These are phyloP conservation scores for Porphyrellus cyaneotinctus DNA, from an alignment of 768 basidiomycete genomes.

Conservation along the genomic window DNA sequence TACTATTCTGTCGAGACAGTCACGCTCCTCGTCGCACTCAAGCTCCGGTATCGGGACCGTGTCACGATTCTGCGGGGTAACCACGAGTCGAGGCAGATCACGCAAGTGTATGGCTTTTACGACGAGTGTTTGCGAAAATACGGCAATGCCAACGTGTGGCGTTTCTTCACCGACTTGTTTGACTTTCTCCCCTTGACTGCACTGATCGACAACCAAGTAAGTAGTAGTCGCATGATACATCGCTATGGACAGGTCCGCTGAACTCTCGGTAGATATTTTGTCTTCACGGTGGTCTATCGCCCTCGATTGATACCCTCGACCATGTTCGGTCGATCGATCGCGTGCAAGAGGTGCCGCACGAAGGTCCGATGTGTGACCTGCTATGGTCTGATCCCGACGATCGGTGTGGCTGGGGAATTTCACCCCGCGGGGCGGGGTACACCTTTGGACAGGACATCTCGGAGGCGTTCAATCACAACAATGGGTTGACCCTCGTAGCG, in stretches of 20 bases:
- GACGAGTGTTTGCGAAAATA: constrained; percentile 99
- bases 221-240: constrained; percentile 33
- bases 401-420: constrained; percentile 99
- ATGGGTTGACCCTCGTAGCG: constrained; percentile 92
- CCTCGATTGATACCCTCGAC: constrained; percentile 99
- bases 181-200: constrained; percentile 97
- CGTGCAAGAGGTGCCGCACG: constrained; percentile 98
- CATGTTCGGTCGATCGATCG: constrained; percentile 98
- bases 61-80: constrained; percentile 98
- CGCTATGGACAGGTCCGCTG: constrained; percentile 1
- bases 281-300: constrained; percentile 94
- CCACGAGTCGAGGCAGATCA: constrained; percentile 99
- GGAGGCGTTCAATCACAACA: constrained; percentile 99
- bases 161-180: constrained; percentile 97
- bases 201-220: constrained; percentile 96
- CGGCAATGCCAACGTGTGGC: constrained; percentile 99
- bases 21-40: constrained; percentile 93
- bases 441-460: constrained; percentile 99
- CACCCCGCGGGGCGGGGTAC: constrained; percentile 97
- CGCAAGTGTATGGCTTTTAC: constrained; percentile 99
- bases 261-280: constrained; percentile 81
- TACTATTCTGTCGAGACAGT: constrained; percentile 99
- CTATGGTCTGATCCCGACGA: constrained; percentile 99
- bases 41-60: constrained; percentile 95
- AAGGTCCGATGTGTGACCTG: constrained; percentile 99